These are phyloP conservation scores for Diaporthe caulivora DNA, from an alignment of 2,329 filamentous ascomycete genomes.

Conservation along the genomic window DNA sequence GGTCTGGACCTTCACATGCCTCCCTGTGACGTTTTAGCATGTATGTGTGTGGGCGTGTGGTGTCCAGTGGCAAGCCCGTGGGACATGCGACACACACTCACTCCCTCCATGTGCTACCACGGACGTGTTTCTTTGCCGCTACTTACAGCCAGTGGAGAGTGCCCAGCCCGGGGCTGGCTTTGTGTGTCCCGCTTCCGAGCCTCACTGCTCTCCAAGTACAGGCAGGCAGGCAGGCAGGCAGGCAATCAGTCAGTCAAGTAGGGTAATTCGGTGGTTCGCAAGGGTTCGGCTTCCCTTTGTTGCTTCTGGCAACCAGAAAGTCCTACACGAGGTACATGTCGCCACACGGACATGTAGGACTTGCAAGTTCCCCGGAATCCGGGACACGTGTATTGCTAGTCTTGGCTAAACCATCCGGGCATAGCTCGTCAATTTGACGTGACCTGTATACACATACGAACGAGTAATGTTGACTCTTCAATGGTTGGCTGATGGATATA, in stretches of 20 bases:
- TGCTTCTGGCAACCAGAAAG: conserved; percentile 31
- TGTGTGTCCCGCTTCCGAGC: conserved; percentile 25
- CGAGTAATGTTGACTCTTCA: neutral
- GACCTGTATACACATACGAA: neutral
- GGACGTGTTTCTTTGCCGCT: conserved; percentile 5
- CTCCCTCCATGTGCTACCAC: neutral
- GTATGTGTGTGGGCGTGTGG: neutral
- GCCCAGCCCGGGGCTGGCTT: conserved; percentile 1
- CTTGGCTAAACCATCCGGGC: conserved; percentile 23
- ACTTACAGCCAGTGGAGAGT: conserved; percentile 9
- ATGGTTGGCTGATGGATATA: neutral
- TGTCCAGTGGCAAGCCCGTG: conserved; percentile 3
- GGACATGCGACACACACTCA: conserved; percentile 6
- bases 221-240: neutral
- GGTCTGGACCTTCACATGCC: conserved; percentile 33
- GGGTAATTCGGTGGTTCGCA: neutral
- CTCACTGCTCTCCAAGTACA: neutral
- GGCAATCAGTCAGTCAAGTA: too few relatives aligned
- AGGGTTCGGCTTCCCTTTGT: conserved; percentile 23
- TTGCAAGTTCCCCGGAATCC: conserved; percentile 16
- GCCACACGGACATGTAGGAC: conserved; percentile 27
- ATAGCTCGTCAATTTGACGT: conserved; percentile 16
- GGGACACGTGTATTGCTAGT: conserved; percentile 28
- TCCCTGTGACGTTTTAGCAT: too few relatives aligned
- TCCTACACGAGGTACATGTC: conserved; percentile 26